Percentiles rank a stretch among this genome's conserved stretches.
Conservation (phyloP, 495 filamentous ascomycete species). For the Letharia lupina region DNA sequence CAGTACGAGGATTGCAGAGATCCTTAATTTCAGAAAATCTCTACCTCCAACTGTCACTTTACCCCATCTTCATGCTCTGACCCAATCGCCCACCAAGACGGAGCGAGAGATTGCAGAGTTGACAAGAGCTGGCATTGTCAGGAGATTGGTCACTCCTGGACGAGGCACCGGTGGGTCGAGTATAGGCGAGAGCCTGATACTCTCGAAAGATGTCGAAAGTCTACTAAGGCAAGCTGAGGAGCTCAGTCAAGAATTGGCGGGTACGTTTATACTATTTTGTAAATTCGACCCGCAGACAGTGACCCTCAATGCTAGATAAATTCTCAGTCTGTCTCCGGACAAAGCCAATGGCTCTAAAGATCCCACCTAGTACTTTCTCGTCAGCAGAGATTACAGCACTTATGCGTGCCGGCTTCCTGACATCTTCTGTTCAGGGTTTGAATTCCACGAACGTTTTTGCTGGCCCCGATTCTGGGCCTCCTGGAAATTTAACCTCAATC, state of each 20-base stretch:
- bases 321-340: constrained; percentile 48
- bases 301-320: constrained; percentile 32
- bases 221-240: constrained; percentile 39
- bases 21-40: constrained; percentile 55
- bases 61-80: constrained; percentile 61
- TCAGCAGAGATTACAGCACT: constrained; percentile 48
- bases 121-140: constrained; percentile 47
- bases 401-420: constrained; percentile 65
- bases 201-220: constrained; percentile 52
- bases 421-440: constrained; percentile 40
- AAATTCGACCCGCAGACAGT: neutral
- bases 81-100: constrained; percentile 55
- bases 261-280: constrained; percentile 25
- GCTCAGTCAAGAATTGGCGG: constrained; percentile 44
- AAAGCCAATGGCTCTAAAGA: constrained; percentile 45
- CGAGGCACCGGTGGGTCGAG: constrained; percentile 50
- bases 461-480: constrained; percentile 39
- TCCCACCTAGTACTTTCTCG: constrained; percentile 42
- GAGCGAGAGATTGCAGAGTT: constrained; percentile 68
- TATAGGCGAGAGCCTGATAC: constrained; percentile 63
- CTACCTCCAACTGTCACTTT: constrained; percentile 64
- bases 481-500: constrained; percentile 42
- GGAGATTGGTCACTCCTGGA: constrained; percentile 59
- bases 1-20: constrained; percentile 59
- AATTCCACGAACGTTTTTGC: constrained; percentile 44